Evolutionary conservation across 768 basidiomycete genomes (phyloP).

Genomic region (Rhizopogon roseolus): DNA sequence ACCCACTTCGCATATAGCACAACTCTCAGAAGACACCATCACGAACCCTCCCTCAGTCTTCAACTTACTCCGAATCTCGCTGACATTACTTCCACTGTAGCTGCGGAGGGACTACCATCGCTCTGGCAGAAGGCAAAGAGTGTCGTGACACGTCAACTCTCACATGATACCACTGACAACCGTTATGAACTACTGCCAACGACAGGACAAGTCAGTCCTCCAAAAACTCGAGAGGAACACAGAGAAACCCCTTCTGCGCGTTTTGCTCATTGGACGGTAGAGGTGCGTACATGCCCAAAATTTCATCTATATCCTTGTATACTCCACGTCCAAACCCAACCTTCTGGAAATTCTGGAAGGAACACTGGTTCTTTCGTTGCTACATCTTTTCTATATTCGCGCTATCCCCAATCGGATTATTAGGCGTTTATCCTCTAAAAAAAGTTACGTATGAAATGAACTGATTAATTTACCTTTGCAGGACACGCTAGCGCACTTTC

Average conservation of each 20-base stretch:
- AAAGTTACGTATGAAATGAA: background rate
- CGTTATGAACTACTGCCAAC: slow-evolving; percentile 29
- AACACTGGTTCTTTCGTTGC: background rate
- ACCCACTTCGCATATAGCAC: slow-evolving; percentile 83
- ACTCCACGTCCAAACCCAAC: background rate
- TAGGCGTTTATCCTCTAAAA: background rate
- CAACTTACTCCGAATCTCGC: slow-evolving; percentile 40
- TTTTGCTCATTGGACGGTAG: slow-evolving; percentile 61
- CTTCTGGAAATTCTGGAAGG: slow-evolving; percentile 10
- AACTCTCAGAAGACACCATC: slow-evolving; percentile 64
- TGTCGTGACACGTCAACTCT: slow-evolving; percentile 18
- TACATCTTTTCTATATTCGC: background rate
- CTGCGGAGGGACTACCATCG: slow-evolving; percentile 35
- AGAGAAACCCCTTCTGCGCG: slow-evolving; percentile 57
- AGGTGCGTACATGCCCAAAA: slow-evolving; percentile 39
- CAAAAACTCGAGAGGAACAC: slow-evolving; percentile 24
- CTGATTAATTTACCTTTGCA: slow-evolving; percentile 23
- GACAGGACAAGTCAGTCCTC: slow-evolving; percentile 10
- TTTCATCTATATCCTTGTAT: background rate
- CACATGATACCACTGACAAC: slow-evolving; percentile 29
- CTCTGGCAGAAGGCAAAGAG: slow-evolving; percentile 44
- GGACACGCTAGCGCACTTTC: slow-evolving; percentile 73
- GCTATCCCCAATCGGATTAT: background rate
- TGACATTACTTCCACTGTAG: slow-evolving; percentile 27
- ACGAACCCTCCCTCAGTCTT: slow-evolving; percentile 41